Percentiles rank a stretch among this genome's conserved stretches.
Evolutionary conservation across 2,329 filamentous ascomycete species (phyloP).

Genomic region (Cryphonectria radicalis): DNA sequence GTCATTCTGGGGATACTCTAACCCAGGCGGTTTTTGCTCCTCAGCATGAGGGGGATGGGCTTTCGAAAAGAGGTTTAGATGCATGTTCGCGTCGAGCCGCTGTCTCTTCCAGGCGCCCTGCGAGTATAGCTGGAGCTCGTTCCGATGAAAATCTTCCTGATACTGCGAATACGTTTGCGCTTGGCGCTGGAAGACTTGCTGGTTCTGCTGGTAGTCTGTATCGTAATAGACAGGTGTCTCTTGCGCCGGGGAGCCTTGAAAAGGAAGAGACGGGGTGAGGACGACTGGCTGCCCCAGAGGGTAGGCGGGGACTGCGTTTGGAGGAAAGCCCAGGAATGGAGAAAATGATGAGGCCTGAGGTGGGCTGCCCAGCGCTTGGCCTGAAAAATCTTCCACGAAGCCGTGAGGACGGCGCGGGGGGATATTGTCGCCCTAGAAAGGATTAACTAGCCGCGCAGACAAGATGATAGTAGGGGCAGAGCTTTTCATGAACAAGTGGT

Average conservation of each 20-base stretch:
- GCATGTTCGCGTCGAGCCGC: conserved; percentile 32
- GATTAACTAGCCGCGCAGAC: conserved; percentile 40
- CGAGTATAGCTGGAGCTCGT: conserved; percentile 18
- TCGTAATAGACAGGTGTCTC: conserved; percentile 32
- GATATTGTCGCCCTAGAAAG: conserved; percentile 42
- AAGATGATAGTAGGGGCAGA: conserved; percentile 31
- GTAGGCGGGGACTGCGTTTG: conserved; percentile 35
- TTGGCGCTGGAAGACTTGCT: conserved; percentile 29
- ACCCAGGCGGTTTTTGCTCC: conserved; percentile 17
- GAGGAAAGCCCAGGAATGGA: conserved; percentile 30
- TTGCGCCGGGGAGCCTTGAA: not conserved
- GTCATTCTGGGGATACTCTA: conserved; percentile 19
- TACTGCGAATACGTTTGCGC: conserved; percentile 5
- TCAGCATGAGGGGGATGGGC: not conserved
- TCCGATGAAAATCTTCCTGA: conserved; percentile 7
- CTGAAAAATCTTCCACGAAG: conserved; percentile 43
- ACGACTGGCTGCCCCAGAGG: conserved; percentile 35
- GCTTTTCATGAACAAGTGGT: conserved; percentile 24
- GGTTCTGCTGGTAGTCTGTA: conserved; percentile 39
- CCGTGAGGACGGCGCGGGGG: conserved; percentile 51
- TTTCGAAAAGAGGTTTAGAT: conserved; percentile 11
- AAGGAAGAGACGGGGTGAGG: conserved; percentile 25
- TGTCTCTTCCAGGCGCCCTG: conserved; percentile 38
- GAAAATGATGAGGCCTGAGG: conserved; percentile 25
- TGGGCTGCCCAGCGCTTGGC: conserved; percentile 42